These are phyloP conservation scores for Aegilops bicornis DNA, from an alignment of 176 grass and related monocot genomes.

Conservation along the genomic window DNA sequence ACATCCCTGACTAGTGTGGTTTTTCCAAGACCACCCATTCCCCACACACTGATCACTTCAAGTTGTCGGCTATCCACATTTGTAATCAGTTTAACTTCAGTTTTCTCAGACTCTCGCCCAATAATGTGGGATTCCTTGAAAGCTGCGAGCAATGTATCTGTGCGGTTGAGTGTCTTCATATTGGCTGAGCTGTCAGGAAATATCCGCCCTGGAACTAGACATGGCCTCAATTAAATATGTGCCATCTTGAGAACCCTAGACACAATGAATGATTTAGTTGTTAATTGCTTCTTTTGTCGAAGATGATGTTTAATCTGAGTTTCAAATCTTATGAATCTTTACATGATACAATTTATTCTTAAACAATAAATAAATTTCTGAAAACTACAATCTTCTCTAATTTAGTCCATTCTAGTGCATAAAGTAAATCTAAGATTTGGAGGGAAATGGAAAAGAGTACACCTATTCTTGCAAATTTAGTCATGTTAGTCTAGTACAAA, in stretches of 20 bases:
- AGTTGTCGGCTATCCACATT: neutral
- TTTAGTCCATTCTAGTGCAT: no score
- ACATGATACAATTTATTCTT: neutral
- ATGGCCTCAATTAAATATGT: neutral
- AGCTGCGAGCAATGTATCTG: neutral
- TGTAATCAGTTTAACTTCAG: neutral
- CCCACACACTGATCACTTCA: constrained; percentile 25
- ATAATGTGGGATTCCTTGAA: neutral
- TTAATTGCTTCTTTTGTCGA: neutral
- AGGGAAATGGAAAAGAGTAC: no score
- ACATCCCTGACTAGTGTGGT: constrained; percentile 24
- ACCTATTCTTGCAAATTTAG: no score
- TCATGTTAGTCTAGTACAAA: no score
- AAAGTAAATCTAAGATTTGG: no score
- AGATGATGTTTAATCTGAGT: neutral
- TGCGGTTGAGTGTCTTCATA: neutral
- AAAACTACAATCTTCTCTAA: neutral
- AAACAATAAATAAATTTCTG: neutral
- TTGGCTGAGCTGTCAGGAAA: neutral
- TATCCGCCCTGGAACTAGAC: neutral
- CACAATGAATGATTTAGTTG: neutral
- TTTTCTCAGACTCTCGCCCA: no score
- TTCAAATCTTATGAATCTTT: neutral
- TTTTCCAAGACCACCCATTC: constrained; percentile 33
- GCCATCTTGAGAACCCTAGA: neutral